Percentiles rank a stretch among this genome's conserved stretches.
phyloP scores from a whole-genome alignment of 805 yeast species.

The Wickerhamiella kazuoi region DNA sequence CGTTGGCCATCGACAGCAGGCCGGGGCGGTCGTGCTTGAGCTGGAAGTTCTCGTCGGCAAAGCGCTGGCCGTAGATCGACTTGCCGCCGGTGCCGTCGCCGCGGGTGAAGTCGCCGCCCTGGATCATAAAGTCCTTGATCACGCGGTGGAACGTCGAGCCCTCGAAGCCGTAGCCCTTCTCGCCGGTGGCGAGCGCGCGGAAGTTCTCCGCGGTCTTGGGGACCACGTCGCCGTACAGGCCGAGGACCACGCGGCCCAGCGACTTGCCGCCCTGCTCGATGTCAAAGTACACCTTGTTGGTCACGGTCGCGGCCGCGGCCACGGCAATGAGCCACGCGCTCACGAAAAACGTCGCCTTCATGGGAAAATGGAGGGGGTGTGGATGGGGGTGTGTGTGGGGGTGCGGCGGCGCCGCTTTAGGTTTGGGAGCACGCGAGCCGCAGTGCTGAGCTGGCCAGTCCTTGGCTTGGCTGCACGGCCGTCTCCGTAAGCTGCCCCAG shows the following conservation, averaged over 20 bases:
- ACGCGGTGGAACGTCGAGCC: constrained; percentile 57
- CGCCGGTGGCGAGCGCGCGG: constrained; percentile 60
- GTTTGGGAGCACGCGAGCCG: no score
- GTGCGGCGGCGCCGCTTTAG: no score
- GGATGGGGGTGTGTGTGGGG: no score
- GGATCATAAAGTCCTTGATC: constrained; percentile 57
- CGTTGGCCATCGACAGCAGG: constrained; percentile 58
- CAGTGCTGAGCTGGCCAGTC: no score
- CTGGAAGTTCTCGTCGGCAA: constrained; percentile 63
- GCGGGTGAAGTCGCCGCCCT: constrained; percentile 70
- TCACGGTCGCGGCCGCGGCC: constrained; percentile 29
- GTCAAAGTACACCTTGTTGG: constrained; percentile 75
- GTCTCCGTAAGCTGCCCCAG: no score
- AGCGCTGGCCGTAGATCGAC: constrained; percentile 58
- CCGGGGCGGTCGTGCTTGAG: constrained; percentile 42
- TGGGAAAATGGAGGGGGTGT: not conserved
- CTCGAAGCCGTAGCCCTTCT: constrained; percentile 49
- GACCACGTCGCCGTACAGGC: constrained; percentile 69
- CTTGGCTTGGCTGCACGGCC: no score
- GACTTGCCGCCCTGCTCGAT: constrained; percentile 58
- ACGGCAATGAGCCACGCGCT: constrained; percentile 5
- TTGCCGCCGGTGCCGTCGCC: constrained; percentile 54
- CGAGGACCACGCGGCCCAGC: constrained; percentile 71
- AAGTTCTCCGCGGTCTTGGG: constrained; percentile 86
- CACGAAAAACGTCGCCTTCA: constrained; percentile 3